Evolutionary conservation across 371 early-diverging fungal species (phyloP).

Genomic region (Rhizopus sp.): DNA sequence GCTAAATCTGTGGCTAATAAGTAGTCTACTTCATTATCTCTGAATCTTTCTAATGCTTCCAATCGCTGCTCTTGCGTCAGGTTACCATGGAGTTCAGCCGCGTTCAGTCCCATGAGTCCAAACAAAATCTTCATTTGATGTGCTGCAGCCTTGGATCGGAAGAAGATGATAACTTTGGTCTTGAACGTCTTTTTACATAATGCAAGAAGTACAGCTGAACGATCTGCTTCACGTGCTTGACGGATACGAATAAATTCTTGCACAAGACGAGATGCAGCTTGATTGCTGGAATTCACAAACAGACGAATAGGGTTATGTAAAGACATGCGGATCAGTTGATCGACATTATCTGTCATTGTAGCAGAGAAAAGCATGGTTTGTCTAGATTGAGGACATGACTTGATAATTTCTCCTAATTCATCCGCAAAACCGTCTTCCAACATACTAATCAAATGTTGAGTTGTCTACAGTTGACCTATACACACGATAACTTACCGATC

Average conservation of each 20-base stretch:
- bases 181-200: slow-evolving; percentile 86
- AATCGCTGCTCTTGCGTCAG: slow-evolving; percentile 94
- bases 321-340: slow-evolving; percentile 92
- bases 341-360: slow-evolving; percentile 99
- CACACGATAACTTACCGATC: slow-evolving; percentile 70
- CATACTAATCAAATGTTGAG: slow-evolving; percentile 67
- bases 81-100: slow-evolving; percentile 98
- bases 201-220: slow-evolving; percentile 83
- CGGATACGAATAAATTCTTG: slow-evolving; percentile 98
- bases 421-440: slow-evolving; percentile 99
- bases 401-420: slow-evolving; percentile 95
- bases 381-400: slow-evolving; percentile 84
- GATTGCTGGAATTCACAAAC: slow-evolving; percentile 82
- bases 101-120: slow-evolving; percentile 86
- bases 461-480: neutral
- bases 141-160: slow-evolving; percentile 90
- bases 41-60: slow-evolving; percentile 91
- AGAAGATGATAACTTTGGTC: slow-evolving; percentile 85
- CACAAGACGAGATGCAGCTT: slow-evolving; percentile 76
- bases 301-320: slow-evolving; percentile 88
- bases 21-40: slow-evolving; percentile 83
- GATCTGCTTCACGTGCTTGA: slow-evolving; percentile 78
- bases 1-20: slow-evolving; percentile 99
- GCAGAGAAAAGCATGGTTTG: slow-evolving; percentile 99
- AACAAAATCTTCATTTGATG: slow-evolving; percentile 97